Conservation (phyloP, 208 protist species). For the Crithidia fasciculata region DNA sequence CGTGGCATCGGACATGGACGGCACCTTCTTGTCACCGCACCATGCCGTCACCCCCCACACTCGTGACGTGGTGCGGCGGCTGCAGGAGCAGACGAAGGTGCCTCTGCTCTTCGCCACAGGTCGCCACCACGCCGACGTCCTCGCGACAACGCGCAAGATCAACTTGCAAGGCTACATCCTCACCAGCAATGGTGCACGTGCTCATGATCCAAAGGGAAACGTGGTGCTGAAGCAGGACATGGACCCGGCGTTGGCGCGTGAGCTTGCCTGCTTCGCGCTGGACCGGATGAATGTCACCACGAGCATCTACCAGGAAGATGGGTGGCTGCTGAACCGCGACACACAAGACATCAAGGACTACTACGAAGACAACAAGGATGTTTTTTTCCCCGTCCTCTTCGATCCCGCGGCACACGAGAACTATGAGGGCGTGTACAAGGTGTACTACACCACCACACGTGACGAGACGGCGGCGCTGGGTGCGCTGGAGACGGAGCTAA, state of each 20-base stretch:
- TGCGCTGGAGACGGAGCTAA: conserved; percentile 20
- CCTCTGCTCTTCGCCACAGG: conserved; percentile 58
- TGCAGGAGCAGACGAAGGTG: conserved; percentile 22
- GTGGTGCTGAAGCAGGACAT: conserved; percentile 47
- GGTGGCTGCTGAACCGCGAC: conserved; percentile 37
- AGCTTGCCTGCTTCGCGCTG: conserved; percentile 26
- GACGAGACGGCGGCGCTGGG: conserved; percentile 5
- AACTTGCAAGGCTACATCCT: conserved; percentile 45
- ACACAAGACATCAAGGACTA: conserved; percentile 31
- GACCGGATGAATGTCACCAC: conserved; percentile 35
- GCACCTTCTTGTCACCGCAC: conserved; percentile 45
- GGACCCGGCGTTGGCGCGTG: conserved; percentile 29
- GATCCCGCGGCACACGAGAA: conserved; percentile 23
- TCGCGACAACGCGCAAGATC: conserved; percentile 39
- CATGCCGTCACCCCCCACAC: conserved; percentile 39
- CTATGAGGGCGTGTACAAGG: conserved; percentile 45
- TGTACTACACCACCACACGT: conserved; percentile 43
- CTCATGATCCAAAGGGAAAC: conserved; percentile 36
- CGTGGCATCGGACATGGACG: conserved; percentile 60
- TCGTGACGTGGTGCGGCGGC: conserved; percentile 21
- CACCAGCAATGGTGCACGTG: conserved; percentile 58
- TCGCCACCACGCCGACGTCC: conserved; percentile 51
- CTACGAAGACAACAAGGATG: conserved; percentile 42
- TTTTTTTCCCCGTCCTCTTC: conserved; percentile 35
- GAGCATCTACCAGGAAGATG: conserved; percentile 47